These are phyloP conservation scores for Stephania japonica DNA, from an alignment of 164 flowering plant species.

Conservation along the genomic window DNA sequence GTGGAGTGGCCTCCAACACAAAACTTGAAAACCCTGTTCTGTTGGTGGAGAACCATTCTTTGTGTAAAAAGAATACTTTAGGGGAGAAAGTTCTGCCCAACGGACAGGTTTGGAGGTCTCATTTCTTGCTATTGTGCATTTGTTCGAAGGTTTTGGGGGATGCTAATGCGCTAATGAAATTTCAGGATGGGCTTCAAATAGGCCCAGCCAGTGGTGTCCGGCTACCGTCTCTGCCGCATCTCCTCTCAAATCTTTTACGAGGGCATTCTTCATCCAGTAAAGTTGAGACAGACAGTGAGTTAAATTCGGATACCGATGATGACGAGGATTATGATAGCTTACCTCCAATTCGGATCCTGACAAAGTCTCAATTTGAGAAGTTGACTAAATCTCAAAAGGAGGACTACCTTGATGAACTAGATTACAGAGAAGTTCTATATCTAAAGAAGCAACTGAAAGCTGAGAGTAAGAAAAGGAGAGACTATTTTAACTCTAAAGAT, in stretches of 20 bases:
- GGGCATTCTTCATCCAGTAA: conserved; percentile 32
- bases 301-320: conserved; percentile 42
- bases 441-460: conserved; percentile 78
- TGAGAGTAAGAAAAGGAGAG: conserved; percentile 36
- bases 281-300: conserved; percentile 32
- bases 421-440: conserved; percentile 83
- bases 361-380: conserved; percentile 60
- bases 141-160: conserved; percentile 81
- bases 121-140: conserved; percentile 58
- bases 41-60: conserved; percentile 82
- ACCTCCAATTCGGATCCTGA: conserved; percentile 77
- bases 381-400: conserved; percentile 57
- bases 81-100: conserved; percentile 84
- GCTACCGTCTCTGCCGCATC: conserved; percentile 83
- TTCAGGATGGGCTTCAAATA: conserved; percentile 50
- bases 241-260: conserved; percentile 74
- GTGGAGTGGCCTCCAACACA: conserved; percentile 64
- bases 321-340: conserved; percentile 88
- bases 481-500: conserved; percentile 25
- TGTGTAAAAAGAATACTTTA: conserved; percentile 47
- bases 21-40: conserved; percentile 76
- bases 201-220: conserved; percentile 42
- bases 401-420: conserved; percentile 86
- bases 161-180: conserved; percentile 56
- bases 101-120: conserved; percentile 80